A percentile compares a stretch with the other conserved stretches of the same genome.
phyloP scores from a whole-genome alignment of 345 rosid species.

The Noccaea bulbosa region DNA sequence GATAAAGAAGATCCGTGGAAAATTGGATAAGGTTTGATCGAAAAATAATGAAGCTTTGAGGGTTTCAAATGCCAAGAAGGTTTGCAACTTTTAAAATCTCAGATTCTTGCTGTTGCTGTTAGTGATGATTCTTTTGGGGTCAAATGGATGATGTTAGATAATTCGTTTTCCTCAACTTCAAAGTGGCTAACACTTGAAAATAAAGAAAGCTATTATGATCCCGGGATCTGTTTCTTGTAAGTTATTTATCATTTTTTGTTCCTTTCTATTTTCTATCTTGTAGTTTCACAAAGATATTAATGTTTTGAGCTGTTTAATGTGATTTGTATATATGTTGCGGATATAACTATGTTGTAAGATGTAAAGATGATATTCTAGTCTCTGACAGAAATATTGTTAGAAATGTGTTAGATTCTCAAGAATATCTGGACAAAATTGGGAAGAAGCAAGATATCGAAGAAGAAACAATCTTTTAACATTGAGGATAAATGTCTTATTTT shows the following conservation, averaged over 20 bases:
- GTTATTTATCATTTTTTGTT: neutral
- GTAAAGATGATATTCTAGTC: too few species aligned
- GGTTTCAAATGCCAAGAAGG: conserved; percentile 19
- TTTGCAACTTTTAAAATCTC: neutral
- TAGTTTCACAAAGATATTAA: conserved; percentile 3
- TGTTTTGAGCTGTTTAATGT: neutral
- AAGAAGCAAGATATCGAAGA: too few species aligned
- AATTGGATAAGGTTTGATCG: neutral
- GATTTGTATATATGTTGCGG: neutral
- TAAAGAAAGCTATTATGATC: conserved; percentile 8
- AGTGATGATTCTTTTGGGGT: conserved; percentile 20
- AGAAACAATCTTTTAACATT: neutral
- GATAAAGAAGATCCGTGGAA: conserved; percentile 6
- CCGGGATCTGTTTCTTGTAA: neutral
- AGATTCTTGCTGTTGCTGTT: conserved; percentile 9
- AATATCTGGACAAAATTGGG: too few species aligned
- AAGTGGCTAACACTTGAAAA: conserved; percentile 24
- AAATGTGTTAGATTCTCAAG: too few species aligned
- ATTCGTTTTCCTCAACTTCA: conserved; percentile 17
- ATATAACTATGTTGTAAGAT: too few species aligned
- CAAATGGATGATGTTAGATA: conserved; percentile 14
- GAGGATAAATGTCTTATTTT: neutral
- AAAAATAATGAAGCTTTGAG: conserved; percentile 8
- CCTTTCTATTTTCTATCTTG: neutral
- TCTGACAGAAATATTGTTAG: too few species aligned